Conservation (phyloP, 106 monocot species). For the Narthecium ossifragum region DNA sequence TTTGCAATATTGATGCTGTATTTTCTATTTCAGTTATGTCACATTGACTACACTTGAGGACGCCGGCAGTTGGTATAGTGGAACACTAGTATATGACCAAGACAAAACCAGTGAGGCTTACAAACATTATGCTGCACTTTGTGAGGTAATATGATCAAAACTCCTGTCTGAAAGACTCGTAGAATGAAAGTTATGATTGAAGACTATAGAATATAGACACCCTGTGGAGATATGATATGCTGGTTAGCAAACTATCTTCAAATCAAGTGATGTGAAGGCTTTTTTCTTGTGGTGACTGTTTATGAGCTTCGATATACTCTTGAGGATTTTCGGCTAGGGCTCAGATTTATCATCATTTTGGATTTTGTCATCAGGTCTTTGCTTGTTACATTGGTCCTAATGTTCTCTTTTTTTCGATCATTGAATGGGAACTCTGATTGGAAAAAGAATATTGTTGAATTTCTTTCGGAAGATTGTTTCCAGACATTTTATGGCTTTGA, state of each 20-base stretch:
- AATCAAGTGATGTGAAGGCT: neutral
- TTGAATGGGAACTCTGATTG: neutral
- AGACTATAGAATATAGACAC: neutral
- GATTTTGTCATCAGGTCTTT: neutral
- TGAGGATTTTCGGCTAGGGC: neutral
- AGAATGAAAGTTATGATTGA: neutral
- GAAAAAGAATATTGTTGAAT: too few relatives aligned
- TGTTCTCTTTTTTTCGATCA: neutral
- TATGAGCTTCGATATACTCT: neutral
- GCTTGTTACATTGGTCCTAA: neutral
- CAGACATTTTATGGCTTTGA: neutral
- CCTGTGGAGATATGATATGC: neutral
- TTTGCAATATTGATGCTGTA: neutral
- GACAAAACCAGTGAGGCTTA: slow-evolving; percentile 52
- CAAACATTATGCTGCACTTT: slow-evolving; percentile 64
- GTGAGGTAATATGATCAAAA: slow-evolving; percentile 31
- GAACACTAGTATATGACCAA: slow-evolving; percentile 56
- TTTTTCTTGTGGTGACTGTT: neutral
- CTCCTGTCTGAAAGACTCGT: neutral
- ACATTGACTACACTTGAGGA: slow-evolving; percentile 38
- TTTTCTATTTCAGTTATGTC: slow-evolving; percentile 35
- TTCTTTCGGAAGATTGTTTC: neutral
- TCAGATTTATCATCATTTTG: neutral
- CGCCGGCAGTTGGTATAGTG: slow-evolving; percentile 53
- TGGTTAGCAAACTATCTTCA: neutral